Percentiles rank a stretch among this genome's conserved stretches.
Evolutionary conservation across 1,284 basidiomycete species (phyloP).

Genomic region (Rhodotorula glutinis): DNA sequence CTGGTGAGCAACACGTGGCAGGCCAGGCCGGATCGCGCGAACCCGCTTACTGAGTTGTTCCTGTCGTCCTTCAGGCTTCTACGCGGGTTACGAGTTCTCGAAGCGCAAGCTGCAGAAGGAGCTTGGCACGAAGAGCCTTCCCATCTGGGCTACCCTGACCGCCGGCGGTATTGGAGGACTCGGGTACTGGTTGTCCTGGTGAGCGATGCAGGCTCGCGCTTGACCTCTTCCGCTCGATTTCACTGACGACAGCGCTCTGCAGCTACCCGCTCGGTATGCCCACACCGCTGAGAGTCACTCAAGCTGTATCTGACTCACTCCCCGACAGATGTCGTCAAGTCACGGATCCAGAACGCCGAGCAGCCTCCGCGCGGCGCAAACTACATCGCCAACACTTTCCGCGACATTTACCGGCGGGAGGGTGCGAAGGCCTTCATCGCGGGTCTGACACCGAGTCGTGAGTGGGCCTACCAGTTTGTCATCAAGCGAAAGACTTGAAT

Average conservation of each 20-base stretch:
- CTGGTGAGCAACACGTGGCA: conserved; percentile 55
- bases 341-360: conserved; percentile 74
- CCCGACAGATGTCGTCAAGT: conserved; percentile 78
- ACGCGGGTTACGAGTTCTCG: conserved; percentile 81
- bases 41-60: not conserved
- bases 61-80: conserved; percentile 46
- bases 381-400: conserved; percentile 73
- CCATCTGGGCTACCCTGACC: conserved; percentile 81
- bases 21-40: conserved; percentile 45
- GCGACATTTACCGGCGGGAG: conserved; percentile 65
- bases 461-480: not conserved
- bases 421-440: conserved; percentile 61
- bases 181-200: conserved; percentile 90
- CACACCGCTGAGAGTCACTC: not conserved
- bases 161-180: conserved; percentile 87
- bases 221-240: not conserved
- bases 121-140: conserved; percentile 63
- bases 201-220: conserved; percentile 64
- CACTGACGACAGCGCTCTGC: not conserved
- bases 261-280: conserved; percentile 35
- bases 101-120: conserved; percentile 68
- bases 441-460: conserved; percentile 37
- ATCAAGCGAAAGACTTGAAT: conserved; percentile 52
- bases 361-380: conserved; percentile 70
- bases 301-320: not conserved